Evolutionary conservation across 2,329 filamentous ascomycete genomes (phyloP).

Genomic region (Apiospora phragmitis): DNA sequence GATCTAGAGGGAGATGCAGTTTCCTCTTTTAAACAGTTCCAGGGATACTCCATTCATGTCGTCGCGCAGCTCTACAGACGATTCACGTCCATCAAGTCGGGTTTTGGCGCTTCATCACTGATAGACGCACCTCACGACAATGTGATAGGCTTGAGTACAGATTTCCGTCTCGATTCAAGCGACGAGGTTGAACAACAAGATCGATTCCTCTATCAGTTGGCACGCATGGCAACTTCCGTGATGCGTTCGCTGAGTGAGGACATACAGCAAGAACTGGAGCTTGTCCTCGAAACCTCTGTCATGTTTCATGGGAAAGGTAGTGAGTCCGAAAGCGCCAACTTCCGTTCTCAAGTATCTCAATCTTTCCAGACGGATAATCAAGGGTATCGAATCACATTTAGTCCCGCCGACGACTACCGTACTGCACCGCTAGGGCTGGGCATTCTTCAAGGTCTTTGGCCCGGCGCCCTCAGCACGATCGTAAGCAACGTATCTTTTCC

Average conservation of each 20-base stretch:
- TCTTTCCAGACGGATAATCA: background rate
- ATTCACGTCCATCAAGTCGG: slow-evolving; percentile 20
- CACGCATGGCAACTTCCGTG: slow-evolving; percentile 28
- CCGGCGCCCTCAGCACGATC: slow-evolving; percentile 20
- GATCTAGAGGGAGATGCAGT: slow-evolving; percentile 12
- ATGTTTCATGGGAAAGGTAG: slow-evolving; percentile 21
- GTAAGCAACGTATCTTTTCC: slow-evolving; percentile 20
- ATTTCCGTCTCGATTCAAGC: slow-evolving; percentile 13
- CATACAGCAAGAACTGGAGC: slow-evolving; percentile 26
- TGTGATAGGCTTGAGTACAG: slow-evolving; percentile 18
- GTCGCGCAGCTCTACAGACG: slow-evolving; percentile 30
- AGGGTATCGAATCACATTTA: slow-evolving; percentile 15
- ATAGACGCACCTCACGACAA: background rate
- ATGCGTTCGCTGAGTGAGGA: slow-evolving; percentile 25
- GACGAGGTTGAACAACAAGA: slow-evolving; percentile 22
- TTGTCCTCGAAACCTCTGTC: slow-evolving; percentile 24
- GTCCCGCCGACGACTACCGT: slow-evolving; percentile 23
- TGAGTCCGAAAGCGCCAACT: slow-evolving; percentile 7
- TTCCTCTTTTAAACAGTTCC: slow-evolving; percentile 17
- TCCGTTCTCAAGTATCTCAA: background rate
- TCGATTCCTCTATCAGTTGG: slow-evolving; percentile 27
- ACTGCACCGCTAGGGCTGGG: slow-evolving; percentile 32
- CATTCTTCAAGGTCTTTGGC: slow-evolving; percentile 30
- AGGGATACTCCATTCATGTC: slow-evolving; percentile 28
- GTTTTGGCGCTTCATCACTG: background rate